Evolutionary conservation across 768 basidiomycete genomes (phyloP), one percentile per base, ranked within the genome.

Genomic region (Leucocoprinus sp.): DNA sequence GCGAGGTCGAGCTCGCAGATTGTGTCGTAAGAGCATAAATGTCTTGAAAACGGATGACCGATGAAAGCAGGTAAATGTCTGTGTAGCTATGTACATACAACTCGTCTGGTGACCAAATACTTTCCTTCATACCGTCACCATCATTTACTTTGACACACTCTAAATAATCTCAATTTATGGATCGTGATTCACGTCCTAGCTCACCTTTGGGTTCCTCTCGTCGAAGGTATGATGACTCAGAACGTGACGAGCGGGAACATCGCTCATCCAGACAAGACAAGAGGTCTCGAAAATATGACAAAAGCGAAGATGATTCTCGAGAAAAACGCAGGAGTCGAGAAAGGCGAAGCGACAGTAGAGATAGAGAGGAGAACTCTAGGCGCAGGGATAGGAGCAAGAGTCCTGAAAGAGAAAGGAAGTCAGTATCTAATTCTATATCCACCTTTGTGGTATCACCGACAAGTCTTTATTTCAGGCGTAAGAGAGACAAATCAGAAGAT

Each of bases 401-500:
- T 50, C 59, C 59, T 3, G 44, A 45, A n/a, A 51, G 65, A 18
- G 70, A 72, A 26, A 60, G 61, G 41, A 67, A 72, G 67, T 76
- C 58, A 45, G 70, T 58, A 24, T 43, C 22, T 40, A 18, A n/a
- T 8, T 14, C 17, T 48, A 23, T 23, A 33, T 23, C 21, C 44
- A 8, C 18, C 40, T 19, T 33, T 42, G 22, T 28, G 50, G 56
- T 48, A 35, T 42, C 21, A 27, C 43, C 50, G 21, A 56, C 26
- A 43, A 33, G 17, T 15, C 18, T 28, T 48, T 18, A 12, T 26
- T 9, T 4, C 50, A 91, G 88, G 58, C 82, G 82, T 47, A 92
- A 86, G 58, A 74, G 88, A 27, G 90, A 88, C 51, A 91, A 83
- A 58, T 89, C 86, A n/a, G 82, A 84, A 58, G 89, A 93, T 52